Base-by-base conservation (phyloP, 345 rosid species). In the Adansonia digitata region DNA sequence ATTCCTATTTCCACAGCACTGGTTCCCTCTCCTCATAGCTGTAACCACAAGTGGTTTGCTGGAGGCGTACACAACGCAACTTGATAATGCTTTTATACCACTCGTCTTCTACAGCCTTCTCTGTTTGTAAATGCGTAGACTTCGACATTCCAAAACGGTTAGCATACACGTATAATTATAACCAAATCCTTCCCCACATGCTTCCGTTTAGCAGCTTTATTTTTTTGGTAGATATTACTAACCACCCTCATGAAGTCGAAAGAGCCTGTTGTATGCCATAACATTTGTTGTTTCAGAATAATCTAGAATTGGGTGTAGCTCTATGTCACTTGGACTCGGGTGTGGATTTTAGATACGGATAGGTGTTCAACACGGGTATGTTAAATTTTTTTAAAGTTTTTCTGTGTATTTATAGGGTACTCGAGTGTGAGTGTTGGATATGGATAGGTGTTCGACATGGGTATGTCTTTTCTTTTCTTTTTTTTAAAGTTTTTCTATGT, bases 71-170 rank as follows among this genome's bases (percentile, higher is more conserved):
- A 94, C 98, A 4, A 82, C 98, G 8, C 98, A 94, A 69, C 89
- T 92, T 27, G 98, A 94, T 78, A 94, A 94, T 45, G 97, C 99
- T 57, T 95, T 93, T 85, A 88, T 95, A 76, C 97, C 98, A 39
- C 97, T 95, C 0, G 84, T 95, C 82, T 95, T 95, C 86, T 95
- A 93, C 84, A 85, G 97, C 75, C 99, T 93, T 67, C 96, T 95
- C 79, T 92, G 93, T 77, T 78, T 93, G 82, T 94, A 85, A 74
- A 68, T 74, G 77, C 78, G 24, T 1, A n/a, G n/a, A 18, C 2
- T 10, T 42, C 18, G 43, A 20, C 51, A 26, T 39, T 56, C 49
- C 64, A 39, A 17, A 55, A 40, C 39, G 22, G 40, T 43, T 13
- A 52, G 42, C 34, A 17, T 49, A 49, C 42, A 9, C 14, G 14